Conservation (phyloP, 345 rosid genomes). For the Lepidium sativum region DNA sequence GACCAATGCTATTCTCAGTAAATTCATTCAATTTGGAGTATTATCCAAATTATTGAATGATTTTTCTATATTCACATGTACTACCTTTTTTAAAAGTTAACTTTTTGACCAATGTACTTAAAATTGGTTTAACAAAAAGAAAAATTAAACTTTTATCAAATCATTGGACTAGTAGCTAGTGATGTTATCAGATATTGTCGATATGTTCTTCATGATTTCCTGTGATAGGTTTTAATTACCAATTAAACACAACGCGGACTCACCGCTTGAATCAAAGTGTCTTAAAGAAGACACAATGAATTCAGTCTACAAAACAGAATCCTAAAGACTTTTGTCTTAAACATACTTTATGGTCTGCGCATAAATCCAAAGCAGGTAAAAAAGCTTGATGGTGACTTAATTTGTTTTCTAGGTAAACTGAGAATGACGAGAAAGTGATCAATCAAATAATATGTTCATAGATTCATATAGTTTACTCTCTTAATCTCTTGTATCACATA, state of each 20-base stretch:
- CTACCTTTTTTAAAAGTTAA: too few species aligned
- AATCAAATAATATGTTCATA: constrained; percentile 5
- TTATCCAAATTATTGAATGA: too few species aligned
- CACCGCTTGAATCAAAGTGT: neutral
- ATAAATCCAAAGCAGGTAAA: constrained; percentile 10
- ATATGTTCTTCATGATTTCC: neutral
- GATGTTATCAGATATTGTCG: neutral
- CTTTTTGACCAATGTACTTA: too few species aligned
- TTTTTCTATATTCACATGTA: too few species aligned
- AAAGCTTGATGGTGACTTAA: constrained; percentile 22
- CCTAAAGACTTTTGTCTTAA: neutral
- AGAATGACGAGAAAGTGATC: neutral
- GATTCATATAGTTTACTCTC: constrained; percentile 1
- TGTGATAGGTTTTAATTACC: neutral
- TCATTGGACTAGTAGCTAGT: too few species aligned
- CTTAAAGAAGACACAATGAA: neutral
- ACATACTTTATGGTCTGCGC: neutral
- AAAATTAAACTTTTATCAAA: too few species aligned
- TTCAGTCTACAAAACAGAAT: constrained; percentile 12
- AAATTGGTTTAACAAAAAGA: too few species aligned
- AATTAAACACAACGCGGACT: neutral
- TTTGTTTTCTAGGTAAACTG: constrained; percentile 19
- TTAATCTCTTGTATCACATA: neutral
- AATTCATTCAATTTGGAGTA: neutral
- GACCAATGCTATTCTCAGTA: constrained; percentile 10